These are phyloP conservation scores for Blattamonas nauphoetae DNA, from an alignment of 78 protist species.

Conservation along the genomic window DNA sequence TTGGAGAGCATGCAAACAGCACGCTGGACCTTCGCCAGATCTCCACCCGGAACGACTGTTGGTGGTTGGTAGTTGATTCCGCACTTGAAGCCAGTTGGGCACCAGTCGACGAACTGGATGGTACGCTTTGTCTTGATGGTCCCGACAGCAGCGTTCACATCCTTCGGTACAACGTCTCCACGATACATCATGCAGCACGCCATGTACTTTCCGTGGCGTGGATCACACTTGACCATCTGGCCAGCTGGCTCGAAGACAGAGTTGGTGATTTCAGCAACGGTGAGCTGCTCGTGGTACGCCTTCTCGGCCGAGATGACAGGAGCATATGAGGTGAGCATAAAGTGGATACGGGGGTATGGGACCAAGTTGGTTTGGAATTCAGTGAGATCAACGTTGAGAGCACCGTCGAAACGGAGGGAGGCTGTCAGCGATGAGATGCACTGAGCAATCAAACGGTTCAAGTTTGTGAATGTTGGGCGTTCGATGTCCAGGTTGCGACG, in stretches of 20 bases:
- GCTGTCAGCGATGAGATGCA: too few species aligned
- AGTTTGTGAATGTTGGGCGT: slow-evolving; percentile 73
- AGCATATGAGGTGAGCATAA: slow-evolving; percentile 62
- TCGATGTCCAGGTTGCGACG: too few species aligned
- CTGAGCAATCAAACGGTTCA: slow-evolving; percentile 70
- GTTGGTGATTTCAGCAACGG: slow-evolving; percentile 73
- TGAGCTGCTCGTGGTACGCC: slow-evolving; percentile 66
- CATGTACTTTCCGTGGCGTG: too few species aligned
- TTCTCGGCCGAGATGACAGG: too few species aligned
- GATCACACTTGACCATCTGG: too few species aligned
- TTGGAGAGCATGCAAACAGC: slow-evolving; percentile 32
- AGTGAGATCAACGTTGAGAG: slow-evolving; percentile 61
- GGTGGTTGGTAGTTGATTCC: too few species aligned
- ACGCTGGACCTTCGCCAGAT: slow-evolving; percentile 26
- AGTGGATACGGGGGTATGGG: slow-evolving; percentile 80
- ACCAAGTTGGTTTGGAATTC: slow-evolving; percentile 80
- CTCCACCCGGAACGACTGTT: slow-evolving; percentile 33
- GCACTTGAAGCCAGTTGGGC: too few species aligned
- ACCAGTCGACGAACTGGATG: too few species aligned
- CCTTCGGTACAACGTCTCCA: slow-evolving; percentile 37
- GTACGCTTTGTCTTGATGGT: slow-evolving; percentile 32
- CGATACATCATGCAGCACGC: slow-evolving; percentile 40
- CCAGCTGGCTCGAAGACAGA: slow-evolving; percentile 69
- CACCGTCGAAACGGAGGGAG: too few species aligned
- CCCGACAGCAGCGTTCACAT: slow-evolving; percentile 28